Base-by-base conservation (phyloP, 1,284 basidiomycete species). In the Ganoderma lingzhi region DNA sequence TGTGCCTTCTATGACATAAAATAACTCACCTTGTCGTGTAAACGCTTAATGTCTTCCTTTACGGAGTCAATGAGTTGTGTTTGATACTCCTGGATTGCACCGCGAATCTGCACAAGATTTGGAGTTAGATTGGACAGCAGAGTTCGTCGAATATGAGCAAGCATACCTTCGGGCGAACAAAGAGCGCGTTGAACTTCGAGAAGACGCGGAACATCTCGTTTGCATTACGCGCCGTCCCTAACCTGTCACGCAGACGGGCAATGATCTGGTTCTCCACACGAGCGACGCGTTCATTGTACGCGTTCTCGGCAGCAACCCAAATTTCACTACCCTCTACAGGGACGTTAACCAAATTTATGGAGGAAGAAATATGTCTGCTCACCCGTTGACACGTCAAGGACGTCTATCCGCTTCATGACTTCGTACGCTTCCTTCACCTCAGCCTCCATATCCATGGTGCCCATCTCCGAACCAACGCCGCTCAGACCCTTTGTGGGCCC, bases 121-220 rank as follows among this genome's bases (percentile, higher is more conserved):
- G 1, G 55, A 15, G 41, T 56, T 32, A 17, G 30, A 60, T 48
- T 48, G 12, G 12, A 23, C 6, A 19, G 9, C 56, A 4, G 1
- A 37, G 35, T 15, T 12, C 15, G 19, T 23, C 9, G 15, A 23
- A 23, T 37, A 6, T 30, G 10, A 59, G 53, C n/a, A 39, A n/a
- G 32, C 32, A 14, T 51, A 95, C 96, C 90, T 99, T 99, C n/a
- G 97, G 97, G 70, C 98, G 88, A 42, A 99, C 97, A 79, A 99
- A 99, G 42, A 99, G 84, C 1, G 95, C 95, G 81, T 99, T 99
- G 86, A 99, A 99, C 82, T 98, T 98, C 6, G 96, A 97, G 81
- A 99, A 97, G 61, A 99, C 97, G 65, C 97, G 89, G 82, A 99
- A 99, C 97, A 99, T 99, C 84, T 99, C 97, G 78, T 98, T 97